phyloP scores from a whole-genome alignment of 768 basidiomycete species.

The Hebeloma cylindrosporum region DNA sequence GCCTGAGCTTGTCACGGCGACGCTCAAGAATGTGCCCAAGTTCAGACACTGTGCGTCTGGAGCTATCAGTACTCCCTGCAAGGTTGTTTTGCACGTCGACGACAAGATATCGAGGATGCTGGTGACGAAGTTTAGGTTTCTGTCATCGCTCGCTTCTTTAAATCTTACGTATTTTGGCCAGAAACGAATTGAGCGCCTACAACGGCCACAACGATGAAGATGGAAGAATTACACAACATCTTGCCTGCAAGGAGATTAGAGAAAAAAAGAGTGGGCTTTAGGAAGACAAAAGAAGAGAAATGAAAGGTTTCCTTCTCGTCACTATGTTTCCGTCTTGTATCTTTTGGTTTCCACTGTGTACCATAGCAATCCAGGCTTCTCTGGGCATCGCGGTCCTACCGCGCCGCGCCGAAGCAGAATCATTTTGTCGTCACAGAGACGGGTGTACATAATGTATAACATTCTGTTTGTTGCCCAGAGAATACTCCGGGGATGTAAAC shows the following conservation, averaged over 20 bases:
- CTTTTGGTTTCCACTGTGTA: too few species aligned
- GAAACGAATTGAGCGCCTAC: constrained; percentile 4
- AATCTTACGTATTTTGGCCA: constrained; percentile 4
- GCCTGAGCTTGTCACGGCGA: constrained; percentile 24
- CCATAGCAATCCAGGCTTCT: too few species aligned
- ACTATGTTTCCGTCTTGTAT: too few species aligned
- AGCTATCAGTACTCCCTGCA: constrained; percentile 11
- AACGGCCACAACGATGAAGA: background rate
- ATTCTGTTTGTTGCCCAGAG: too few species aligned
- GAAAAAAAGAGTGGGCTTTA: background rate
- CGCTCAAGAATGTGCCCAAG: constrained; percentile 30
- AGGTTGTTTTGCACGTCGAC: constrained; percentile 7
- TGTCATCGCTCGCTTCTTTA: background rate
- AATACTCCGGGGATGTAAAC: too few species aligned
- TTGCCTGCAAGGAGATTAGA: background rate
- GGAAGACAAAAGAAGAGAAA: background rate
- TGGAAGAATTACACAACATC: constrained; percentile 6
- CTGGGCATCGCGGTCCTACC: too few species aligned
- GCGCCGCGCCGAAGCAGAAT: too few species aligned
- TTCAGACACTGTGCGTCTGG: constrained; percentile 40
- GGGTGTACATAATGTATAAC: too few species aligned
- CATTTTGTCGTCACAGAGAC: too few species aligned
- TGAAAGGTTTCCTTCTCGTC: too few species aligned
- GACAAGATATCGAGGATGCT: constrained; percentile 11
- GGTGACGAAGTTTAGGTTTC: background rate